phyloP scores from a whole-genome alignment of 257 asterid species.

The Jasminum sambac region DNA sequence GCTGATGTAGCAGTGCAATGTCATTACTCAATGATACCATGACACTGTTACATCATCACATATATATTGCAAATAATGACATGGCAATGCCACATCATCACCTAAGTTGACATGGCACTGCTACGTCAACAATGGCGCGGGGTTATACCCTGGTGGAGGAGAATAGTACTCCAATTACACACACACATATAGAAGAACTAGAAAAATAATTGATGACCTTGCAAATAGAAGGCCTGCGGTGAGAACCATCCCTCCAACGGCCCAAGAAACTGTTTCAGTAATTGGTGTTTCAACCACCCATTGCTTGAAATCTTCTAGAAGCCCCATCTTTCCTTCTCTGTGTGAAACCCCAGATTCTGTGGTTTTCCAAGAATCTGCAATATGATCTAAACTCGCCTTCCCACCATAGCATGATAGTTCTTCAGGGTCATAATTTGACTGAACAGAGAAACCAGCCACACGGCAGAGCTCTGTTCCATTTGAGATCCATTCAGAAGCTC shows the following conservation, averaged over 20 bases:
- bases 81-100: too few relatives aligned
- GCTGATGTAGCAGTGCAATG: too few relatives aligned
- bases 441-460: constrained; percentile 82
- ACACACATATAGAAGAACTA: background rate
- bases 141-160: too few relatives aligned
- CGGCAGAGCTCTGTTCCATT: constrained; percentile 98
- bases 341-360: constrained; percentile 47
- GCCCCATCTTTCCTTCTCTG: constrained; percentile 29
- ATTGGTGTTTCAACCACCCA: constrained; percentile 60
- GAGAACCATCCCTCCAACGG: constrained; percentile 95
- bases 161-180: too few relatives aligned
- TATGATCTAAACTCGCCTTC: constrained; percentile 65
- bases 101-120: too few relatives aligned
- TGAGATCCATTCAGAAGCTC: constrained; percentile 92
- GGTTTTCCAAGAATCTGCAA: constrained; percentile 66
- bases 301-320: constrained; percentile 57
- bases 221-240: constrained; percentile 89
- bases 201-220: constrained; percentile 47
- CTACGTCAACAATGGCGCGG: too few relatives aligned
- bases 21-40: too few relatives aligned
- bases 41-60: too few relatives aligned
- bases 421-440: constrained; percentile 49
- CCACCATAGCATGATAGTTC: constrained; percentile 84
- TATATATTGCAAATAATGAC: too few relatives aligned
- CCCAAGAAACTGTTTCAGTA: constrained; percentile 88